These are phyloP conservation scores for Candida railenensis DNA, from an alignment of 805 yeast species.

Conservation along the genomic window DNA sequence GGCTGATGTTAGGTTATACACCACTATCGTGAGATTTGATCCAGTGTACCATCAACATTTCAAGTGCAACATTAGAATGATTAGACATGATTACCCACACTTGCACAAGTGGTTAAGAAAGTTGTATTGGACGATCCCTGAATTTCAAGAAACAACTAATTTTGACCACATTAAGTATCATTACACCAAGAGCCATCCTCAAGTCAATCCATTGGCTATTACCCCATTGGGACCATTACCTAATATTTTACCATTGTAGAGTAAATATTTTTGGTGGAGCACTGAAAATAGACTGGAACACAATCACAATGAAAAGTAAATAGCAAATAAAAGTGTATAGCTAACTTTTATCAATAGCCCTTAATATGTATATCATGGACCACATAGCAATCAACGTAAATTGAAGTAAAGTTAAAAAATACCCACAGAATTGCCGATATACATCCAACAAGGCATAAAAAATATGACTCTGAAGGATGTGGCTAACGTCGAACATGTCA, in stretches of 20 bases:
- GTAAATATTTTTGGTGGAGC: no score
- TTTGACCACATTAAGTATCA: conserved; percentile 90
- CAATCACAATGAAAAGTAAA: no score
- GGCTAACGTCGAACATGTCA: no score
- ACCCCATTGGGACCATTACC: conserved; percentile 91
- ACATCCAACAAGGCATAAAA: no score
- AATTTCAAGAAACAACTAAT: conserved; percentile 75
- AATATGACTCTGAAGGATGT: no score
- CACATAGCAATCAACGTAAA: no score
- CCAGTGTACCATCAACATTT: conserved; percentile 94
- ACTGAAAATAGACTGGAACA: no score
- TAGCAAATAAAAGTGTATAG: no score
- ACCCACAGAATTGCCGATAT: no score
- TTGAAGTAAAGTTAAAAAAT: no score
- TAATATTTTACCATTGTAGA: conserved; percentile 45
- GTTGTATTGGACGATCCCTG: conserved; percentile 76
- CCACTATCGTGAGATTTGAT: conserved; percentile 89
- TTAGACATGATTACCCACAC: conserved; percentile 76
- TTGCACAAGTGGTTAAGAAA: conserved; percentile 78
- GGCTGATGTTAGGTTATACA: conserved; percentile 83
- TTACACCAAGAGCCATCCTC: conserved; percentile 81
- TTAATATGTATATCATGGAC: no score
- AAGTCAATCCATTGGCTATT: conserved; percentile 77
- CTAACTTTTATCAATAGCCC: no score
- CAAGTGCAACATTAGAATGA: conserved; percentile 84